Base-by-base conservation (phyloP, 352 stramenopile species). In the Thalassiosira sp. region DNA sequence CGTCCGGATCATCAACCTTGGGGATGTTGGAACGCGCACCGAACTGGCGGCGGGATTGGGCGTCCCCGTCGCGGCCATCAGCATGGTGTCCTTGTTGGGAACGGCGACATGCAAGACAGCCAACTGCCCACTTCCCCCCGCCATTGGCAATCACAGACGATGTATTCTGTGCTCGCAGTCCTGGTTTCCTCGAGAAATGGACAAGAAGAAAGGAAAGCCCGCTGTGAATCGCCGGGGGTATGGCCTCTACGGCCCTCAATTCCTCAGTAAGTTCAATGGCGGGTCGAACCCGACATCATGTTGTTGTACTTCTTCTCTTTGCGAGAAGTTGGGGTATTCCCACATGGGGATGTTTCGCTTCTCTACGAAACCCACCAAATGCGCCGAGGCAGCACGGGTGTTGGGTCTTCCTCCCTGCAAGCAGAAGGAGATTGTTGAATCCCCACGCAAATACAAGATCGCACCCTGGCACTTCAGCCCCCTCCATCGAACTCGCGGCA, bases 171-270 rank as follows among this genome's bases (percentile, higher is more conserved):
- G 65, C 53, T 10, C 25, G 20, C 65, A 74, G 28, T 49, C n/a
- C 28, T 74, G 63, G 63, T 72, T 54, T 20, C 63, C 63, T 45
- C 63, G 51, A 3, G n/a, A 64, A 64, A 46, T 56, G 40, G 43
- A 54, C 18, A 42, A 52, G 7, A 40, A 63, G 35, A n/a, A 5
- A 18, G 63, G 63, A 5, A 18, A 64, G 5, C 33, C 5, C 20
- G 2, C 22, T 3, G 48, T 49, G 35, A 46, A 72, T 13, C 16
- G 49, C 51, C 51, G 51, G 13, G 63, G 63, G 0, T 15, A 72
- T 64, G 52, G 52, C 6, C 52, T 72, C 15, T 63, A 64, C 45
- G 63, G 63, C 18, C 63, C 63, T n/a, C 43, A 52, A 11, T 52
- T 52, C 11, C 3, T 52, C 3, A 3, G 43, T 2, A 2, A 18